These are phyloP conservation scores for Melanomma pulvis-pyrius DNA, from an alignment of 495 filamentous ascomycete genomes.

Conservation along the genomic window DNA sequence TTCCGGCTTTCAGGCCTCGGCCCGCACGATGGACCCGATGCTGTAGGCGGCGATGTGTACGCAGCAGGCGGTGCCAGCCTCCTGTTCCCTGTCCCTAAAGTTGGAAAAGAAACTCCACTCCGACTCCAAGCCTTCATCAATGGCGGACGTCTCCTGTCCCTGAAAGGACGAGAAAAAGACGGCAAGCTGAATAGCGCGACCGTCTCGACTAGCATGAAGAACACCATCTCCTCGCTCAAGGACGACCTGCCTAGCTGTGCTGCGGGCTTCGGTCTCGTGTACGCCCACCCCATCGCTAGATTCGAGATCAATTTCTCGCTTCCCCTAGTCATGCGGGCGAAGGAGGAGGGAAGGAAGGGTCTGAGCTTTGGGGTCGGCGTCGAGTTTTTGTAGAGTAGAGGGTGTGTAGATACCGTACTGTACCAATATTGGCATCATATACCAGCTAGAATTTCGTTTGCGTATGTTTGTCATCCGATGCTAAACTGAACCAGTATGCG, in stretches of 20 bases:
- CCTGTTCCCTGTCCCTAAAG: constrained; percentile 77
- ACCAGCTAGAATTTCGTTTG: background rate
- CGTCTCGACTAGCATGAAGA: constrained; percentile 55
- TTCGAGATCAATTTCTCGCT: constrained; percentile 96
- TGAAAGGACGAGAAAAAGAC: constrained; percentile 59
- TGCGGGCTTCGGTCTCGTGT: constrained; percentile 87
- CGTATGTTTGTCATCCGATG: too few species aligned
- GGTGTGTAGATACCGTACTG: background rate
- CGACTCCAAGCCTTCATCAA: constrained; percentile 89
- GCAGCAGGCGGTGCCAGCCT: constrained; percentile 83
- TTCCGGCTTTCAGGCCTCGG: constrained; percentile 89
- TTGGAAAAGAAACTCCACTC: constrained; percentile 78
- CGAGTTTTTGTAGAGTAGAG: constrained; percentile 73
- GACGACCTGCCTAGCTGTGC: constrained; percentile 82
- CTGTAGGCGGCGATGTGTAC: constrained; percentile 89
- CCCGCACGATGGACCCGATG: constrained; percentile 79
- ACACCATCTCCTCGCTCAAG: constrained; percentile 63
- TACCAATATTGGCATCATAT: background rate
- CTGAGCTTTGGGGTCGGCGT: constrained; percentile 92
- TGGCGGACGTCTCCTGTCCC: constrained; percentile 78
- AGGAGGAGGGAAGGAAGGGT: constrained; percentile 87
- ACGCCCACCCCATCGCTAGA: constrained; percentile 86
- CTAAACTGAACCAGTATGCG: too few species aligned
- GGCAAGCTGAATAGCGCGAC: constrained; percentile 55
- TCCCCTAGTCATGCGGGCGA: constrained; percentile 75